Conservation (phyloP, 345 rosid genomes). For the Eucalyptus albens region DNA sequence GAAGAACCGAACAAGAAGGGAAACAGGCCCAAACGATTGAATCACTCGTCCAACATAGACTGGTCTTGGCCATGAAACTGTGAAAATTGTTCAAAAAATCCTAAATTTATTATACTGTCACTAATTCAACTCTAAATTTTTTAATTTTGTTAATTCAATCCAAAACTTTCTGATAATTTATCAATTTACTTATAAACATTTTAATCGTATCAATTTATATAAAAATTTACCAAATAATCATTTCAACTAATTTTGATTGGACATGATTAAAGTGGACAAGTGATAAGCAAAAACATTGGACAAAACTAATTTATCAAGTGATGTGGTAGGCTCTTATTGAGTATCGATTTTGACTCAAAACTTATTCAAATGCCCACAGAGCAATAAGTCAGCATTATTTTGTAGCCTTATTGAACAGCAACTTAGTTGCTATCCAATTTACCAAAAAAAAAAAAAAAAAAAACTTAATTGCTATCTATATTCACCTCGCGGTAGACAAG, state of each 20-base stretch:
- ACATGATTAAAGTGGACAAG: accelerated
- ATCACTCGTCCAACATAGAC: background rate
- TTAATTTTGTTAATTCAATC: too few relatives aligned
- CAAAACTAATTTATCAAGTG: background rate
- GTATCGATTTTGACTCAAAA: too few relatives aligned
- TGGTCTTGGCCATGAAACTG: background rate
- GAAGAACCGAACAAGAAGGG: background rate
- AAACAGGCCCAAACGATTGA: background rate
- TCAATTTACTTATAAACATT: too few relatives aligned
- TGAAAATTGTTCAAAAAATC: too few relatives aligned
- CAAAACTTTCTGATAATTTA: accelerated
- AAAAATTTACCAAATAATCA: accelerated
- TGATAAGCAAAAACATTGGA: background rate
- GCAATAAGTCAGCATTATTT: background rate
- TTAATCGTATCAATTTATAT: accelerated
- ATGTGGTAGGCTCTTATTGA: background rate
- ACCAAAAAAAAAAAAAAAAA: too few relatives aligned
- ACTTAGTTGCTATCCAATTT: background rate
- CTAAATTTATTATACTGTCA: too few relatives aligned
- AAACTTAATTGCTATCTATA: too few relatives aligned
- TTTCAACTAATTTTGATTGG: too few relatives aligned
- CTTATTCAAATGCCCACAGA: accelerated
- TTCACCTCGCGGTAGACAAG: accelerated
- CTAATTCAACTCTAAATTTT: too few relatives aligned
- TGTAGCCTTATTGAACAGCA: background rate